phyloP scores from a whole-genome alignment of 2,329 filamentous ascomycete genomes.

The Scedosporium dehoogii region DNA sequence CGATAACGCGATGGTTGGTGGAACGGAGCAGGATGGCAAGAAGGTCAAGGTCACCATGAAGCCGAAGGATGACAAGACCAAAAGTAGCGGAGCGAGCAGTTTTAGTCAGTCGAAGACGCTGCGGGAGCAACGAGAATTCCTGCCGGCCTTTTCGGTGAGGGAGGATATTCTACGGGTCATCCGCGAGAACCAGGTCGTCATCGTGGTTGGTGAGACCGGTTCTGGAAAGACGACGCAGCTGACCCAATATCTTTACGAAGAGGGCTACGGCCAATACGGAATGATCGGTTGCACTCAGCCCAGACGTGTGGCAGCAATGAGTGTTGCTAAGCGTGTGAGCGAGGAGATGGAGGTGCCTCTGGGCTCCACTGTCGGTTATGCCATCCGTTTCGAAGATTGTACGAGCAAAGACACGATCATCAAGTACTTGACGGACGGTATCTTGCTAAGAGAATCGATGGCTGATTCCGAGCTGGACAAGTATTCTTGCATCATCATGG shows the following conservation, averaged over 20 bases:
- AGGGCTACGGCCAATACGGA: constrained; percentile 78
- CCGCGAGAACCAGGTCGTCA: constrained; percentile 91
- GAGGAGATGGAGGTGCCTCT: constrained; percentile 96
- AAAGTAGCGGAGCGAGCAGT: constrained; percentile 67
- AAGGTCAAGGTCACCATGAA: constrained; percentile 39
- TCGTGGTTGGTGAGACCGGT: constrained; percentile 94
- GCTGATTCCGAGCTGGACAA: constrained; percentile 88
- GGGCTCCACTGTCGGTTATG: constrained; percentile 83
- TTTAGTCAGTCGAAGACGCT: constrained; percentile 91
- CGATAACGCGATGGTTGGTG: constrained; percentile 74
- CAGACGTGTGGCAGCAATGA: constrained; percentile 95
- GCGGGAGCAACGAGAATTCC: constrained; percentile 80
- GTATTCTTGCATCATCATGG: constrained; percentile 99
- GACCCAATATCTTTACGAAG: constrained; percentile 91
- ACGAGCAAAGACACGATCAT: constrained; percentile 92
- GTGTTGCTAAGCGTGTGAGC: constrained; percentile 92
- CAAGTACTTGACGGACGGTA: constrained; percentile 99
- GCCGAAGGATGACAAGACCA: constrained; percentile 16
- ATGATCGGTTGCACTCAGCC: constrained; percentile 97
- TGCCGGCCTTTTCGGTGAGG: constrained; percentile 91
- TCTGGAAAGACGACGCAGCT: constrained; percentile 97
- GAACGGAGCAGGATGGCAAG: constrained; percentile 57
- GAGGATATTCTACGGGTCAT: constrained; percentile 89
- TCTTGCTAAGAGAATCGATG: constrained; percentile 83
- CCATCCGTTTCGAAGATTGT: constrained; percentile 96